A percentile compares a stretch with the other conserved stretches of the same genome.
Evolutionary conservation across 768 basidiomycete genomes (phyloP).

Genomic region (Termitomyces titanicus): DNA sequence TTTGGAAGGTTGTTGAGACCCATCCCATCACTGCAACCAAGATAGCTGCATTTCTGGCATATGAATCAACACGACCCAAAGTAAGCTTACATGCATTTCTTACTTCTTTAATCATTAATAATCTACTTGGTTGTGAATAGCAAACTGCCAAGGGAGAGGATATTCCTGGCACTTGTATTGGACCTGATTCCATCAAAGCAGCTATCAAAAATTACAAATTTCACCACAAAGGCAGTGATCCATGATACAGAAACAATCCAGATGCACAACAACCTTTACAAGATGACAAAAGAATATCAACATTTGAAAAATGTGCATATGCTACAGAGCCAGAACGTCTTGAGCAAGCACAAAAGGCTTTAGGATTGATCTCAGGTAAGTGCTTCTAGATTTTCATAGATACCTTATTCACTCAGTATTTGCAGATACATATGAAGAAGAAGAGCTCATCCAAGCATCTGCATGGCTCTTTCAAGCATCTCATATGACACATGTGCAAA

Average conservation of each 20-base stretch:
- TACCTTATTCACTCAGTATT: neutral
- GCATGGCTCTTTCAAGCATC: neutral
- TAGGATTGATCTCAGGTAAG: neutral
- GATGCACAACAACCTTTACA: neutral
- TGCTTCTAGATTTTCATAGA: neutral
- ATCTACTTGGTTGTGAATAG: too few relatives aligned
- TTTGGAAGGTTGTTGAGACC: neutral
- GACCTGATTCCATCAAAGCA: neutral
- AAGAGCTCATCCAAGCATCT: neutral
- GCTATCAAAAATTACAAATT: neutral
- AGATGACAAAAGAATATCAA: neutral
- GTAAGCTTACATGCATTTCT: too few relatives aligned
- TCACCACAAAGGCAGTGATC: conserved; percentile 2
- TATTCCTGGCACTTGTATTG: neutral
- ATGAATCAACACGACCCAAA: neutral
- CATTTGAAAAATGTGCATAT: neutral
- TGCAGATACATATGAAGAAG: neutral
- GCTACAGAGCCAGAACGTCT: neutral
- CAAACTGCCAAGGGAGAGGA: neutral
- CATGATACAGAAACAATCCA: neutral
- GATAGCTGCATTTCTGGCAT: neutral
- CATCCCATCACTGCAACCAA: conserved; percentile 5
- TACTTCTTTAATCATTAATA: too few relatives aligned
- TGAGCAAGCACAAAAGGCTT: neutral
- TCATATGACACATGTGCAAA: neutral